Conservation (phyloP, 495 filamentous ascomycete species). For the Pyrenopolyporus hunteri region DNA sequence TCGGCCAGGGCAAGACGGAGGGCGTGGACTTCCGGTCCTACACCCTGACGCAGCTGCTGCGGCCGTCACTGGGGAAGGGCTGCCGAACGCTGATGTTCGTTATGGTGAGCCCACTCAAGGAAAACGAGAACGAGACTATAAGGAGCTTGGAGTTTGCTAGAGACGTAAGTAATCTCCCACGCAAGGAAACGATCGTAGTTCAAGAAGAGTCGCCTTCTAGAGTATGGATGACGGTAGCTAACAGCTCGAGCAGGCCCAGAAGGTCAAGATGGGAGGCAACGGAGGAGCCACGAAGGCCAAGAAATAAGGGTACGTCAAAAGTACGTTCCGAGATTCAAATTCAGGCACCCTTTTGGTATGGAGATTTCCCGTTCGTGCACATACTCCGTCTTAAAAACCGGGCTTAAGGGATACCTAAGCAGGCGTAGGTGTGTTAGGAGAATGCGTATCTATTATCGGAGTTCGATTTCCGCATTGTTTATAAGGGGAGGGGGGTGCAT, state of each 20-base stretch:
- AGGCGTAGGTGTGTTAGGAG: too few relatives aligned
- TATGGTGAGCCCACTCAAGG: conserved; percentile 92
- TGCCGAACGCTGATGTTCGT: conserved; percentile 99
- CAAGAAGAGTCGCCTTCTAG: background rate
- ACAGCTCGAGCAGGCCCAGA: conserved; percentile 36
- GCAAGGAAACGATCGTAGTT: background rate
- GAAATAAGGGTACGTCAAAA: conserved; percentile 14
- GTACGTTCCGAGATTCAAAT: background rate
- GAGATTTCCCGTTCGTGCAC: too few relatives aligned
- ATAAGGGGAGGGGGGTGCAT: too few relatives aligned
- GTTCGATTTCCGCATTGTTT: too few relatives aligned
- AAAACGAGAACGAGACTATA: conserved; percentile 89
- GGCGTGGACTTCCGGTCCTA: conserved; percentile 96
- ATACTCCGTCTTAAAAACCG: too few relatives aligned
- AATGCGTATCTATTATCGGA: too few relatives aligned
- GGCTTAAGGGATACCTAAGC: too few relatives aligned
- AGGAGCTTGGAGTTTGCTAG: conserved; percentile 96
- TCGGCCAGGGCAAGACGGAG: conserved; percentile 83
- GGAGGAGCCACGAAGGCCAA: conserved; percentile 21
- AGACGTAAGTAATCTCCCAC: conserved; percentile 62
- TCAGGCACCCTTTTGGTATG: too few relatives aligned
- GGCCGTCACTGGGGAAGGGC: conserved; percentile 94
- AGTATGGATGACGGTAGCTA: conserved; percentile 4
- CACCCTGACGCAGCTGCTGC: conserved; percentile 94
- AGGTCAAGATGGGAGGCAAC: conserved; percentile 43